phyloP scores from a whole-genome alignment of 495 filamentous ascomycete genomes.

The Aspergillus kassunensis region DNA sequence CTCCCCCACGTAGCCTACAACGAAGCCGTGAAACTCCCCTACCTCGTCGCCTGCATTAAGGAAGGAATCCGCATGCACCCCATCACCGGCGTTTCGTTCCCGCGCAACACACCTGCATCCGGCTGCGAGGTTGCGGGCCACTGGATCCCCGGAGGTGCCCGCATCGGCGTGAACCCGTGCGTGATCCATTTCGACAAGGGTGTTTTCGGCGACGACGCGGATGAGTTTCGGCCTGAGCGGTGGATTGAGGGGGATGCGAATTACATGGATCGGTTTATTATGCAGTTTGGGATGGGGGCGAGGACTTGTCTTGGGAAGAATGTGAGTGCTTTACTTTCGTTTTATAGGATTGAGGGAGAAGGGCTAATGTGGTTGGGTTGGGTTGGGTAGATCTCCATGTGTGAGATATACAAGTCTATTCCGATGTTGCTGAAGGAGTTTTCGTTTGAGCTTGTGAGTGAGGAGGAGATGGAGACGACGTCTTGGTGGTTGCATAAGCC shows the following conservation, averaged over 20 bases:
- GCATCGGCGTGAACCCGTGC: slow-evolving; percentile 33
- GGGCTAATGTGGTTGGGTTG: no score
- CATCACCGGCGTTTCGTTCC: neutral
- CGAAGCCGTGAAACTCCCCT: slow-evolving; percentile 21
- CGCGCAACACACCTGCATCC: neutral
- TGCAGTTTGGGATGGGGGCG: neutral
- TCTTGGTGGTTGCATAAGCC: slow-evolving; percentile 5
- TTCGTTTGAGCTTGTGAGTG: neutral
- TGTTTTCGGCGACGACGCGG: slow-evolving; percentile 19
- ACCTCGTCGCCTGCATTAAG: slow-evolving; percentile 2
- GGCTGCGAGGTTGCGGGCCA: neutral
- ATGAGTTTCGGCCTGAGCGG: slow-evolving; percentile 17
- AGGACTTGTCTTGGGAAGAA: slow-evolving; percentile 1
- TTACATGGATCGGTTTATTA: slow-evolving; percentile 13
- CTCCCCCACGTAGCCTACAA: slow-evolving; percentile 39
- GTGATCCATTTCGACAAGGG: slow-evolving; percentile 18
- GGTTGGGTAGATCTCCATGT: neutral
- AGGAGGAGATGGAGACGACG: neutral
- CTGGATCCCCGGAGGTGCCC: neutral
- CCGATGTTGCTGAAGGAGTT: neutral
- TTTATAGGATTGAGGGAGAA: no score
- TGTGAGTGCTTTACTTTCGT: neutral
- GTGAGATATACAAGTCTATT: slow-evolving; percentile 6
- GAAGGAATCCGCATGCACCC: slow-evolving; percentile 9
- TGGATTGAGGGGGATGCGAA: slow-evolving; percentile 8